Evolutionary conservation across 2,329 filamentous ascomycete species (phyloP), one percentile per base, ranked within the genome.

Genomic region (Stagonosporopsis chrysanthemi): DNA sequence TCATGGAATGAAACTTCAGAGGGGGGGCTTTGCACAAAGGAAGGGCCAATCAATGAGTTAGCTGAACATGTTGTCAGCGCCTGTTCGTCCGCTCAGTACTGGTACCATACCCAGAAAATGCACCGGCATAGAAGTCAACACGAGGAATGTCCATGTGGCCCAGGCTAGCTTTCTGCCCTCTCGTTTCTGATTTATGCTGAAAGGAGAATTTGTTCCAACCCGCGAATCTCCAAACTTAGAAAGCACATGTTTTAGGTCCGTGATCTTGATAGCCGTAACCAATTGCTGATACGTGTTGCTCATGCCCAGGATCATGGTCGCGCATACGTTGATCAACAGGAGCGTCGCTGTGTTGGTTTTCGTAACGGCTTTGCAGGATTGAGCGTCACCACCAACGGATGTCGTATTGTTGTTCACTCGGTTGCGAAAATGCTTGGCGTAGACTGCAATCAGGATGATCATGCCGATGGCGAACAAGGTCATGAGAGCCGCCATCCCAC

Each of bases 271-370:
- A 0, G 68, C 65, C 2, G 71, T 73, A 11, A 73, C 54, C 14
- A 73, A 52, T 48, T 75, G 71, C 43, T 73, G 69, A 46, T 74
- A 75, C 3, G 70, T 74, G 22, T 74, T 74, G 39, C 67, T 70
- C 65, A 71, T 71, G 9, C 71, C 69, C 5, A 75, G 56, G 6
- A 72, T 56, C 64, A 72, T 71, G 11, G 71, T 74, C 2, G 68
- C 69, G 6, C 63, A 70, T 4, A 70, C 52, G 54, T 75, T 74
- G 51, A 73, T 70, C 4, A 72, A 38, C 4, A 74, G 52, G 1
- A 71, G 57, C 11, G 69, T 40, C 3, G 53, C 64, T 6, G 66
- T 69, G 29, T 72, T 72, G 1, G 48, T 63, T 14, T 59, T 48
- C 2, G 61, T 64, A 2, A 69, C 64, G 11, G 19, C 31, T 49